A percentile compares a stretch with the other conserved stretches of the same genome.
These are phyloP conservation scores for Bipolaris victoriae DNA, from an alignment of 2,329 filamentous ascomycete species.

Conservation along the genomic window DNA sequence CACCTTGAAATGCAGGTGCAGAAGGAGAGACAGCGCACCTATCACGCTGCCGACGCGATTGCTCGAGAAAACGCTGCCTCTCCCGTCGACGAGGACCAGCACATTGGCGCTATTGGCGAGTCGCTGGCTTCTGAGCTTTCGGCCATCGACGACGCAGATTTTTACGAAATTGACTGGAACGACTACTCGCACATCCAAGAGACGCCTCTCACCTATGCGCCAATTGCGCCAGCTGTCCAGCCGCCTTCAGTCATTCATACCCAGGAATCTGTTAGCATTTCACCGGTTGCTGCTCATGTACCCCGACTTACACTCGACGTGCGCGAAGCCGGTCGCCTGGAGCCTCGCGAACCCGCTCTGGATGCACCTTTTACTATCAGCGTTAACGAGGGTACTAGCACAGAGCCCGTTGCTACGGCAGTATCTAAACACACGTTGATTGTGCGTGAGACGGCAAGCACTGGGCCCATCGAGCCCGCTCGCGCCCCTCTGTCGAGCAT, in stretches of 20 bases:
- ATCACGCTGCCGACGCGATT: slow-evolving; percentile 16
- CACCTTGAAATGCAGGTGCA: slow-evolving; percentile 30
- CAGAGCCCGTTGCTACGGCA: neutral
- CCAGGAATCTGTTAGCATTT: slow-evolving; percentile 2
- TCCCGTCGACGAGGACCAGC: slow-evolving; percentile 12
- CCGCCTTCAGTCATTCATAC: neutral
- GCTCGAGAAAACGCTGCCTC: slow-evolving; percentile 20
- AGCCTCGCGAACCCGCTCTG: neutral
- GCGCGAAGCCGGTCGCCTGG: slow-evolving; percentile 1
- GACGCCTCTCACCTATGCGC: slow-evolving; percentile 3
- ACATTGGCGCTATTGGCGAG: slow-evolving; percentile 11
- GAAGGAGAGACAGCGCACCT: slow-evolving; percentile 21
- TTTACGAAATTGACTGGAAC: slow-evolving; percentile 13
- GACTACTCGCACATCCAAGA: slow-evolving; percentile 15
- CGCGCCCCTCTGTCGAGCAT: neutral
- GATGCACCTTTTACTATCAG: neutral
- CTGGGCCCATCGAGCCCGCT: slow-evolving; percentile 1
- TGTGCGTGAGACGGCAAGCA: neutral
- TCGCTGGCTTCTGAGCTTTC: slow-evolving; percentile 27
- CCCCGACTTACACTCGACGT: neutral
- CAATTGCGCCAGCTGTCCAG: slow-evolving; percentile 5
- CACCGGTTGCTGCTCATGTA: slow-evolving; percentile 4
- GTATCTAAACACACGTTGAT: neutral
- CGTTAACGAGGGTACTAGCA: neutral
- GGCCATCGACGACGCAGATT: slow-evolving; percentile 10